Conservation (phyloP, 2,329 filamentous ascomycete genomes). For the Madurella fahalii region DNA sequence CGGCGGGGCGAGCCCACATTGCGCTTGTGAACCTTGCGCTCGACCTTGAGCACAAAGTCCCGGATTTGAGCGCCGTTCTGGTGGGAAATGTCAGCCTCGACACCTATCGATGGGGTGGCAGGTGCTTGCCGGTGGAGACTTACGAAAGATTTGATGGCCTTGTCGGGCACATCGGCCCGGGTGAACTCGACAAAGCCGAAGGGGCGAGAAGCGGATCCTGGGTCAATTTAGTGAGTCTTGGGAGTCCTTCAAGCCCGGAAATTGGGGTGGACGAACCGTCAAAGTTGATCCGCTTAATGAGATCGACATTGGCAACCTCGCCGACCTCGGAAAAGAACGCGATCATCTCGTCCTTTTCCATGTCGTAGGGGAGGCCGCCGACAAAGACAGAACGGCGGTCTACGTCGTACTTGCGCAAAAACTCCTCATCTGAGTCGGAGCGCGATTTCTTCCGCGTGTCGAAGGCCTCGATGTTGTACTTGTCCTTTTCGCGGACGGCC, state of each 20-base stretch:
- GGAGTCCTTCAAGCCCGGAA: slow-evolving; percentile 14
- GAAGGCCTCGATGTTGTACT: slow-evolving; percentile 24
- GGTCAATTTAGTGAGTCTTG: background rate
- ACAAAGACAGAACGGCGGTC: slow-evolving; percentile 47
- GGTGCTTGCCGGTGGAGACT: slow-evolving; percentile 1
- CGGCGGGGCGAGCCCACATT: slow-evolving; percentile 7
- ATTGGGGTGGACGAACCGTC: slow-evolving; percentile 3
- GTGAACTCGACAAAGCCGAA: slow-evolving; percentile 25
- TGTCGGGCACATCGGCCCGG: slow-evolving; percentile 11
- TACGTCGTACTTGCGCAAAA: slow-evolving; percentile 37
- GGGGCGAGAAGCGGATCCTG: background rate
- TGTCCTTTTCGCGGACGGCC: slow-evolving; percentile 10
- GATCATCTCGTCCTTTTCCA: slow-evolving; percentile 35
- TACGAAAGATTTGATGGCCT: slow-evolving; percentile 13
- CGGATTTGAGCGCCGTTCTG: slow-evolving; percentile 9
- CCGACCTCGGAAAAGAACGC: slow-evolving; percentile 38
- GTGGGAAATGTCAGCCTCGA: slow-evolving; percentile 8
- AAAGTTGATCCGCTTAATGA: slow-evolving; percentile 21
- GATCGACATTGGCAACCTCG: slow-evolving; percentile 32
- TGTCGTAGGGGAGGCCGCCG: slow-evolving; percentile 40
- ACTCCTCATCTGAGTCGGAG: slow-evolving; percentile 18
- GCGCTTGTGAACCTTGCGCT: slow-evolving; percentile 19
- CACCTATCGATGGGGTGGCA: background rate
- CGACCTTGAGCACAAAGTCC: slow-evolving; percentile 11
- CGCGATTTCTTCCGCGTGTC: slow-evolving; percentile 26